Percentiles rank a stretch among this genome's conserved stretches.
These are phyloP conservation scores for Xanthoparmelia taractica DNA, from an alignment of 495 filamentous ascomycete genomes.

Conservation along the genomic window DNA sequence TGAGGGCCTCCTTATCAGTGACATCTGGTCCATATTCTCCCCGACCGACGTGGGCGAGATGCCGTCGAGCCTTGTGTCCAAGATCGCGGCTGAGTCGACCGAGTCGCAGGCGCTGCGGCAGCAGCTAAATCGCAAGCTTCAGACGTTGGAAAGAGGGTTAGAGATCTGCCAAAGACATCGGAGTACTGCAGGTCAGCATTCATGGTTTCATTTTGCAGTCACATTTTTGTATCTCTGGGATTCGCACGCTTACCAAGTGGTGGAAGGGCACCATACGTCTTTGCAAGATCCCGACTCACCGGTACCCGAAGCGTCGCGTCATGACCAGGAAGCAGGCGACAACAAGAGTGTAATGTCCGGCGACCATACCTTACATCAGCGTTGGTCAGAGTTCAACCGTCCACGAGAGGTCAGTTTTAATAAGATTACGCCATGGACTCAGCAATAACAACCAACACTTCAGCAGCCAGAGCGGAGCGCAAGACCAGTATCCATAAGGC, in stretches of 20 bases:
- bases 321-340: background rate
- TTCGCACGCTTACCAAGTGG: background rate
- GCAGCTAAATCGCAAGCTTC: constrained; percentile 12
- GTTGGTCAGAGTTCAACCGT: too few relatives aligned
- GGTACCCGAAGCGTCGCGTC: background rate
- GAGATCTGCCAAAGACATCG: constrained; percentile 17
- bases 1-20: constrained; percentile 26
- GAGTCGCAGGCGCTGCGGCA: constrained; percentile 9
- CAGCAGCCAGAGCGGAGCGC: too few relatives aligned
- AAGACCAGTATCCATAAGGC: too few relatives aligned
- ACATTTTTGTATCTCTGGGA: background rate
- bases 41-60: constrained; percentile 10
- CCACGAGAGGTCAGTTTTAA: too few relatives aligned
- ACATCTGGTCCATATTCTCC: constrained; percentile 25
- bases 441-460: background rate
- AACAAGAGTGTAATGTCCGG: background rate
- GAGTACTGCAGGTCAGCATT: background rate
- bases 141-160: constrained; percentile 2
- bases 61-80: background rate
- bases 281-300: background rate
- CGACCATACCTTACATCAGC: too few relatives aligned
- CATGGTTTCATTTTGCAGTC: background rate
- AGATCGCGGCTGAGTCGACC: constrained; percentile 9
- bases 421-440: background rate
- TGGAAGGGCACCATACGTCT: background rate